phyloP scores from a whole-genome alignment of 371 early-diverging fungal genomes.

The Saksenaea oblongispora region DNA sequence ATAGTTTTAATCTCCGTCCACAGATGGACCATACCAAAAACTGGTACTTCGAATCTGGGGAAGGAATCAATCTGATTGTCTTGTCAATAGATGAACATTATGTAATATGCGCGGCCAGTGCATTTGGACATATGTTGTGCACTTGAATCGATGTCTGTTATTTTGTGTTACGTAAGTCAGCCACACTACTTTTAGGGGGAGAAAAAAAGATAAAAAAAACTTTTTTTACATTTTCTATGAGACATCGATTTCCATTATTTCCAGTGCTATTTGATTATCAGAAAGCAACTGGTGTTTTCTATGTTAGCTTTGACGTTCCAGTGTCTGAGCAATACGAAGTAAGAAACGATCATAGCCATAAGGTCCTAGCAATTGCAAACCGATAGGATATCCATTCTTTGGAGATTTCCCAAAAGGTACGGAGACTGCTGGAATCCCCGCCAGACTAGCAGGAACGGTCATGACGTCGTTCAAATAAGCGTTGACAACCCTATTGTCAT shows the following conservation, averaged over 20 bases:
- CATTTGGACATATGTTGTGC: neutral
- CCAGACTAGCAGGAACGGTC: conserved; percentile 88
- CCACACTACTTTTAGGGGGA: no score
- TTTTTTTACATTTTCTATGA: no score
- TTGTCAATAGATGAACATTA: neutral
- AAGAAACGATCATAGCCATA: conserved; percentile 77
- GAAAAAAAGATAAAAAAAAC: no score
- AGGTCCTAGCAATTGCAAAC: conserved; percentile 81
- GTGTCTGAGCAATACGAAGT: conserved; percentile 37
- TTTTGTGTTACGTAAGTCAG: no score
- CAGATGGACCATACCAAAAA: neutral
- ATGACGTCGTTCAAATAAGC: conserved; percentile 87
- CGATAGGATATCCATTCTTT: conserved; percentile 64
- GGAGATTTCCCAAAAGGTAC: conserved; percentile 55
- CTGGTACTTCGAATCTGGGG: neutral
- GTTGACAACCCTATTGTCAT: conserved; percentile 23
- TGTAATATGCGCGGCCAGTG: neutral
- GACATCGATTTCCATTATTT: no score
- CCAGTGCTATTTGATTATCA: no score
- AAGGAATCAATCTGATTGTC: no score
- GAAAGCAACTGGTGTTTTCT: neutral
- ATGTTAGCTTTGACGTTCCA: neutral
- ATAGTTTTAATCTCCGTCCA: neutral
- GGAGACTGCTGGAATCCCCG: conserved; percentile 75
- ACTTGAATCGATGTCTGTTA: neutral